phyloP scores from a whole-genome alignment of 192 early-diverging fungal species.

The Coemansia sp. region DNA sequence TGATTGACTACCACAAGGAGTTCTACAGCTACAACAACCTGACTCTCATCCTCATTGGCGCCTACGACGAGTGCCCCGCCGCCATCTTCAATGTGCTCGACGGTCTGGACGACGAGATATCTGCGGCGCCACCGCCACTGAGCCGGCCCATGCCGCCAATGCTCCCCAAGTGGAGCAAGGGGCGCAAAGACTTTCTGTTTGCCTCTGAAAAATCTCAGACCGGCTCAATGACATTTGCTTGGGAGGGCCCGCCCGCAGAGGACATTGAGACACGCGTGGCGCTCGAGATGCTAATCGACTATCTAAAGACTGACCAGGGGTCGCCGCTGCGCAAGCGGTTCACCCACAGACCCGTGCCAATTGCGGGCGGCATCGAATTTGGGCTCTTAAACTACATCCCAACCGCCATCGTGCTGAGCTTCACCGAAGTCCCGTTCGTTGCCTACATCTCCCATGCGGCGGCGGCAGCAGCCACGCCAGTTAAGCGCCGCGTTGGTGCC shows the following conservation, averaged over 20 bases:
- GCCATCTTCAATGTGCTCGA: conserved; percentile 55
- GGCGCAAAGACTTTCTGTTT: conserved; percentile 58
- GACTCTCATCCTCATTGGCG: conserved; percentile 66
- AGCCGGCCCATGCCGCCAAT: conserved; percentile 49
- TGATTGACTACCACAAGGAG: conserved; percentile 68
- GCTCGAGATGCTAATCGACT: conserved; percentile 75
- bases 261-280: conserved; percentile 65
- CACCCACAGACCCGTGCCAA: conserved; percentile 67
- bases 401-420: conserved; percentile 62
- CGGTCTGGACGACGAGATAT: conserved; percentile 30
- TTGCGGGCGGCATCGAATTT: conserved; percentile 67
- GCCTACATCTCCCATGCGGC: conserved; percentile 42
- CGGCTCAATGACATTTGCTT: conserved; percentile 70
- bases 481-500: conserved; percentile 40
- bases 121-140: conserved; percentile 19
- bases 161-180: conserved; percentile 40
- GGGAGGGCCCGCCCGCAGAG: conserved; percentile 72
- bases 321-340: conserved; percentile 73
- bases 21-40: conserved; percentile 72
- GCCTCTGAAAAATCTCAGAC: conserved; percentile 65
- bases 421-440: conserved; percentile 53
- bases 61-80: conserved; percentile 36
- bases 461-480: conserved; percentile 21
- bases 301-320: conserved; percentile 62
- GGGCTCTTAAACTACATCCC: conserved; percentile 57